A percentile compares a stretch with the other conserved stretches of the same genome.
Evolutionary conservation across 345 rosid genomes (phyloP).

Genomic region (Psidium friedrichsthalianum): DNA sequence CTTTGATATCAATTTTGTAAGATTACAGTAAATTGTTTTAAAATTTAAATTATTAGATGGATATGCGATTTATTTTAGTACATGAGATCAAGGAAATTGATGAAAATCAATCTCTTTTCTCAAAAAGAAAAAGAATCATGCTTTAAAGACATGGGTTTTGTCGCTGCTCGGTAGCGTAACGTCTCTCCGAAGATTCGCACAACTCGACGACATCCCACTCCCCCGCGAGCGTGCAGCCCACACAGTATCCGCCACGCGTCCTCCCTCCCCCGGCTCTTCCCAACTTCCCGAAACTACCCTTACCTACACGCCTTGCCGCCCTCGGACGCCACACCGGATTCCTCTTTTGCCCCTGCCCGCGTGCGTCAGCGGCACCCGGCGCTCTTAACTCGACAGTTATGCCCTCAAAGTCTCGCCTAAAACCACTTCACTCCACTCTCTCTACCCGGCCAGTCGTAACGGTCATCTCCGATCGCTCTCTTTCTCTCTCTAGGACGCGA

Average conservation of each 20-base stretch:
- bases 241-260: background rate
- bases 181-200: slow-evolving; percentile 38
- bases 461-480: slow-evolving; percentile 22
- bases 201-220: slow-evolving; percentile 1
- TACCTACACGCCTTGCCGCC: background rate
- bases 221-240: background rate
- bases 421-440: slow-evolving; percentile 4
- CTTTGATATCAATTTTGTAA: no score
- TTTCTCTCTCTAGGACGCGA: background rate
- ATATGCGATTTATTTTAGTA: no score
- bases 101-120: background rate
- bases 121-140: background rate
- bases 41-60: no score
- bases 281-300: background rate
- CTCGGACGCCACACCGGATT: background rate
- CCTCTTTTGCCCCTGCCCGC: background rate
- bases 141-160: background rate
- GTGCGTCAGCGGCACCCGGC: background rate
- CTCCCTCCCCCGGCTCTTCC: background rate
- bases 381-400: slow-evolving; percentile 27
- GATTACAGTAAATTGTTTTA: no score
- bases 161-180: slow-evolving; percentile 29
- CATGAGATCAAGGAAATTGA: background rate
- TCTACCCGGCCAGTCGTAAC: slow-evolving; percentile 28
- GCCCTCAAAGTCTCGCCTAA: slow-evolving; percentile 35